These are phyloP conservation scores for Trichoderma koningii DNA, from an alignment of 2,329 filamentous ascomycete species.

Conservation along the genomic window DNA sequence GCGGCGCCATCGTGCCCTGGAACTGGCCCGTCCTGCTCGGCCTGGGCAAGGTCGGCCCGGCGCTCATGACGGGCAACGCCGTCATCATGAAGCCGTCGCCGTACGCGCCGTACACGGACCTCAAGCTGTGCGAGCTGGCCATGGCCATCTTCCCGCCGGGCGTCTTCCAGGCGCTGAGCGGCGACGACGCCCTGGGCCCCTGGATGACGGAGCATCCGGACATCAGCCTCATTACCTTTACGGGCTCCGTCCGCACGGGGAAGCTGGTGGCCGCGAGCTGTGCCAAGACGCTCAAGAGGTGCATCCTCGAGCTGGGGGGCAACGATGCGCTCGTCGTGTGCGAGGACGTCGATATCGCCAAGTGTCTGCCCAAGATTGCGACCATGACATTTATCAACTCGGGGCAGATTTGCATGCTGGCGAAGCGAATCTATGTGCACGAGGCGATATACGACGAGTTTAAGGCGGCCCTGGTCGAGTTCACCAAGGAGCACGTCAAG, in stretches of 20 bases:
- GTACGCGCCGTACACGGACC: constrained; percentile 57
- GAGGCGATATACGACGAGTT: constrained; percentile 58
- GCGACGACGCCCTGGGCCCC: constrained; percentile 61
- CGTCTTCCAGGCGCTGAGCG: constrained; percentile 61
- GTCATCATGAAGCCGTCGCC: constrained; percentile 61
- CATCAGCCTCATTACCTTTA: constrained; percentile 68
- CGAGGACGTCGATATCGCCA: constrained; percentile 53
- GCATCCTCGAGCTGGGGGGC: constrained; percentile 68
- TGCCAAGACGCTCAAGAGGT: constrained; percentile 63
- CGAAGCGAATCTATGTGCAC: constrained; percentile 60
- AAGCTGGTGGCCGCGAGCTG: constrained; percentile 73
- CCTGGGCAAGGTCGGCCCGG: constrained; percentile 57
- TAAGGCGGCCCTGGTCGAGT: constrained; percentile 49
- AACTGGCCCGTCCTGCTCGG: constrained; percentile 49
- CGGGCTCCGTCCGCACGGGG: constrained; percentile 71
- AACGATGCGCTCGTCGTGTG: constrained; percentile 58
- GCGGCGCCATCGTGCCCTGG: constrained; percentile 54
- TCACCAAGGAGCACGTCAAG: constrained; percentile 47
- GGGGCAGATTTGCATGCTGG: constrained; percentile 63
- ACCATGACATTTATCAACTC: constrained; percentile 53
- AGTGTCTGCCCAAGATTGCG: constrained; percentile 40
- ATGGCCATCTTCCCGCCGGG: constrained; percentile 61
- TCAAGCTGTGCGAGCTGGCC: constrained; percentile 62
- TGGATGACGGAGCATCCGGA: constrained; percentile 59
- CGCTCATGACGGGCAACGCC: constrained; percentile 57